Percentiles rank a stretch among this genome's conserved stretches.
phyloP scores from a whole-genome alignment of 169 alveolate species.

The Cryptosporidium tyzzeri region DNA sequence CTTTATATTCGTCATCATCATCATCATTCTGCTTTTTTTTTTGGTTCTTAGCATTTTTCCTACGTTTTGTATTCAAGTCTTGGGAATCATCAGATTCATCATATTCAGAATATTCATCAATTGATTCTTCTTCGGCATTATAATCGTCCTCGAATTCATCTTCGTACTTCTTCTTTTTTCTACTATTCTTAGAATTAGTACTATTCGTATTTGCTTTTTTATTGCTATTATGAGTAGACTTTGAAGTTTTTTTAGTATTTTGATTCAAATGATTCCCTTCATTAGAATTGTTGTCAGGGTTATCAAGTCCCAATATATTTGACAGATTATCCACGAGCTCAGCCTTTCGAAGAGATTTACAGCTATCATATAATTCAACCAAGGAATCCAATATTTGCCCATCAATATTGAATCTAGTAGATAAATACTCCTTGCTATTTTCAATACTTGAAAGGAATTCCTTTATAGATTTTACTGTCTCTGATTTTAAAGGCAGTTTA shows the following conservation, averaged over 20 bases:
- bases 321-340: slow-evolving; percentile 38
- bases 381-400: slow-evolving; percentile 26
- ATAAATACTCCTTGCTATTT: slow-evolving; percentile 12
- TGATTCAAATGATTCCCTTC: background rate
- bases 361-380: background rate
- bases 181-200: background rate
- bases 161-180: background rate
- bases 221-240: background rate
- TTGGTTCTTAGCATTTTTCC: background rate
- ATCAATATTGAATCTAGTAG: background rate
- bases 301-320: slow-evolving; percentile 6
- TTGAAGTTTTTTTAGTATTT: background rate
- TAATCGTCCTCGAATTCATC: slow-evolving; percentile 11
- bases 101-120: background rate
- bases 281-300: background rate
- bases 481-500: slow-evolving; percentile 29
- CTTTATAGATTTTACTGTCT: slow-evolving; percentile 26
- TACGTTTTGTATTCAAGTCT: background rate
- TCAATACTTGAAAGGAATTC: slow-evolving; percentile 43
- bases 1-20: background rate
- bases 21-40: background rate
- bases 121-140: background rate
- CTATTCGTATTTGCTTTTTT: background rate
- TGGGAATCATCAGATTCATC: background rate
- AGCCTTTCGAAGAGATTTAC: slow-evolving; percentile 20